phyloP scores from a whole-genome alignment of 2,329 filamentous ascomycete genomes.

The Calonectria pseudoreteaudii region DNA sequence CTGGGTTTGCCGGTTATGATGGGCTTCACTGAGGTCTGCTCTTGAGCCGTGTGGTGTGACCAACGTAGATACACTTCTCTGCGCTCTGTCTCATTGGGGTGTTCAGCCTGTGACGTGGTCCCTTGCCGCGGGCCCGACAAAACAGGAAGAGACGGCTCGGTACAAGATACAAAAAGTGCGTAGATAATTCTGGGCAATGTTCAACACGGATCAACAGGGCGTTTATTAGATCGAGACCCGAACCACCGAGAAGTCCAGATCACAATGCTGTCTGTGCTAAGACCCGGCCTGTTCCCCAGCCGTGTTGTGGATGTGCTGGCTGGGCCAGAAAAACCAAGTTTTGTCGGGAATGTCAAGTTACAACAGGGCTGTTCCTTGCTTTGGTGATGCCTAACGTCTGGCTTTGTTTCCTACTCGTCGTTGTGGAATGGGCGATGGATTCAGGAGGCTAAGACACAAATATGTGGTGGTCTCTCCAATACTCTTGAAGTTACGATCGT shows the following conservation, averaged over 20 bases:
- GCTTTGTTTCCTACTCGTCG: slow-evolving; percentile 29
- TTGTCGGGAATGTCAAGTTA: slow-evolving; percentile 31
- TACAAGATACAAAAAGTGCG: slow-evolving; percentile 23
- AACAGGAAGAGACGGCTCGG: background rate
- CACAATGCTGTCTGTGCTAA: slow-evolving; percentile 33
- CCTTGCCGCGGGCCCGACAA: slow-evolving; percentile 16
- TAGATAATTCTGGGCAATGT: slow-evolving; percentile 15
- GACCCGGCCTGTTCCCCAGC: slow-evolving; percentile 25
- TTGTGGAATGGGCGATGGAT: slow-evolving; percentile 31
- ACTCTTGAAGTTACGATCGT: slow-evolving; percentile 42
- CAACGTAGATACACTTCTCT: slow-evolving; percentile 34
- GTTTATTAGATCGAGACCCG: slow-evolving; percentile 40
- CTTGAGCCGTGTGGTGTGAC: slow-evolving; percentile 40
- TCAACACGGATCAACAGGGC: slow-evolving; percentile 32
- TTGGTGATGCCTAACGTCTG: slow-evolving; percentile 41
- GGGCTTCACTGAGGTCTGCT: slow-evolving; percentile 6
- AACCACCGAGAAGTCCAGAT: slow-evolving; percentile 29
- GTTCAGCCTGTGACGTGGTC: slow-evolving; percentile 39
- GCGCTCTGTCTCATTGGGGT: slow-evolving; percentile 40
- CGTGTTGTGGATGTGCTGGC: slow-evolving; percentile 27
- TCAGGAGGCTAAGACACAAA: slow-evolving; percentile 14
- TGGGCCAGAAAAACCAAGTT: slow-evolving; percentile 29
- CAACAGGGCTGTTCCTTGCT: slow-evolving; percentile 45
- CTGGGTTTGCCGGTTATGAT: slow-evolving; percentile 12
- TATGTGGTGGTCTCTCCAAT: slow-evolving; percentile 26